Percentiles rank a stretch among this genome's conserved stretches.
phyloP scores from a whole-genome alignment of 2,329 filamentous ascomycete species.

The Diplodia scrobiculata region DNA sequence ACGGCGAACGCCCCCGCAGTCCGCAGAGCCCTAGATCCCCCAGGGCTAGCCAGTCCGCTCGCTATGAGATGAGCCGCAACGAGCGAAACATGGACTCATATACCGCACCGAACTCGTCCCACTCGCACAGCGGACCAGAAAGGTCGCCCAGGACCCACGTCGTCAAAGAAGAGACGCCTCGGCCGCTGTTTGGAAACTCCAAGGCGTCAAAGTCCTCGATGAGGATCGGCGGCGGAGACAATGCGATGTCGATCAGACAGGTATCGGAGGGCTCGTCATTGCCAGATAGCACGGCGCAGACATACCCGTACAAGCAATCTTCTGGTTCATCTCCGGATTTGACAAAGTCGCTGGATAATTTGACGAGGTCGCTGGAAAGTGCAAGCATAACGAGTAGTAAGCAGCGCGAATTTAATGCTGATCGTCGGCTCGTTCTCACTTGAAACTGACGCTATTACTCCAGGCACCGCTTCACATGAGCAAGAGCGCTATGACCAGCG shows the following conservation, averaged over 20 bases:
- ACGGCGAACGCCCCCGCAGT: conserved; percentile 36
- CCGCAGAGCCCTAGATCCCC: conserved; percentile 41
- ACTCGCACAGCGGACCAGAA: conserved; percentile 7
- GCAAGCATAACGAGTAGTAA: conserved; percentile 29
- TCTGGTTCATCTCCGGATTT: conserved; percentile 55
- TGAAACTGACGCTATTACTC: conserved; percentile 7
- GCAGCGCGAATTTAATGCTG: conserved; percentile 19
- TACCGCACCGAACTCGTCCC: conserved; percentile 3
- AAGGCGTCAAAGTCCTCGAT: conserved; percentile 52
- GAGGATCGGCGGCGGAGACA: conserved; percentile 36
- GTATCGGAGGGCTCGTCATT: conserved; percentile 39
- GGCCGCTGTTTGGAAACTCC: conserved; percentile 53
- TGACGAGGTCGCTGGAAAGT: conserved; percentile 41
- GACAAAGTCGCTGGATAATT: conserved; percentile 41
- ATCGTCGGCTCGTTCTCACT: not conserved
- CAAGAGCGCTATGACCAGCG: conserved; percentile 28
- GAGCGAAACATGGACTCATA: conserved; percentile 25
- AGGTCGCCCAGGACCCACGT: conserved; percentile 36
- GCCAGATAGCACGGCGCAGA: conserved; percentile 46
- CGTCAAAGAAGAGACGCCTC: conserved; percentile 43
- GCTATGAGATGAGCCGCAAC: conserved; percentile 28
- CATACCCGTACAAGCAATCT: conserved; percentile 48
- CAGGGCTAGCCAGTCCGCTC: conserved; percentile 9
- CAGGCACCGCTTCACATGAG: conserved; percentile 27
- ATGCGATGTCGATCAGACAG: conserved; percentile 37